phyloP scores from a whole-genome alignment of 768 basidiomycete genomes.

The Tricholoma sp. region DNA sequence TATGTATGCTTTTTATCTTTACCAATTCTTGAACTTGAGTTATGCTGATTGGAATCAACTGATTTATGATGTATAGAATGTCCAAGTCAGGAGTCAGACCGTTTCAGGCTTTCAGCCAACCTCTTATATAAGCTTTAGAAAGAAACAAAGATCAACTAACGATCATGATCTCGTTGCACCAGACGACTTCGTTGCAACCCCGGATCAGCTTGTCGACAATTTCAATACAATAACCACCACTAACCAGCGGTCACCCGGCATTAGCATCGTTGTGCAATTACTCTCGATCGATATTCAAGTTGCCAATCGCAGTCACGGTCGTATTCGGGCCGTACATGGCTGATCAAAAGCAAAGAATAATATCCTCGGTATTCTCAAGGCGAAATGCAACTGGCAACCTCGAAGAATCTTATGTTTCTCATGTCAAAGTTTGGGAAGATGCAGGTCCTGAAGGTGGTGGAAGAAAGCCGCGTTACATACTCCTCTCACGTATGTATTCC shows the following conservation, averaged over 20 bases:
- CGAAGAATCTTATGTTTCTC: slow-evolving; percentile 80
- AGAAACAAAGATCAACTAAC: background rate
- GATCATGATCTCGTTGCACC: background rate
- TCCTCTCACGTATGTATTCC: slow-evolving; percentile 75
- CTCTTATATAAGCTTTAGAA: no score
- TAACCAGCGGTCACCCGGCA: no score
- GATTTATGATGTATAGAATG: no score
- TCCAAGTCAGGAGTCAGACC: no score
- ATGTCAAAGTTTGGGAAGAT: slow-evolving; percentile 94
- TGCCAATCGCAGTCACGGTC: background rate
- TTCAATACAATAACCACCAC: no score
- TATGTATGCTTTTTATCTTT: background rate
- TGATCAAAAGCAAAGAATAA: slow-evolving; percentile 65
- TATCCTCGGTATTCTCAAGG: slow-evolving; percentile 77
- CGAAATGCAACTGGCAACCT: slow-evolving; percentile 57
- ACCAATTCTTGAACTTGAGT: background rate
- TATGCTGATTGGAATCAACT: no score
- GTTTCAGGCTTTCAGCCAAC: no score
- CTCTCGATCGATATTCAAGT: background rate
- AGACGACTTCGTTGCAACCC: background rate
- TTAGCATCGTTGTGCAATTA: no score
- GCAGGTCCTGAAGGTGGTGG: slow-evolving; percentile 60
- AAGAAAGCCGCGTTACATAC: slow-evolving; percentile 84
- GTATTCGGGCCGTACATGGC: slow-evolving; percentile 28
- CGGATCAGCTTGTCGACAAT: no score